These are phyloP conservation scores for Lachancea waltii DNA, from an alignment of 805 yeast genomes.

Conservation along the genomic window DNA sequence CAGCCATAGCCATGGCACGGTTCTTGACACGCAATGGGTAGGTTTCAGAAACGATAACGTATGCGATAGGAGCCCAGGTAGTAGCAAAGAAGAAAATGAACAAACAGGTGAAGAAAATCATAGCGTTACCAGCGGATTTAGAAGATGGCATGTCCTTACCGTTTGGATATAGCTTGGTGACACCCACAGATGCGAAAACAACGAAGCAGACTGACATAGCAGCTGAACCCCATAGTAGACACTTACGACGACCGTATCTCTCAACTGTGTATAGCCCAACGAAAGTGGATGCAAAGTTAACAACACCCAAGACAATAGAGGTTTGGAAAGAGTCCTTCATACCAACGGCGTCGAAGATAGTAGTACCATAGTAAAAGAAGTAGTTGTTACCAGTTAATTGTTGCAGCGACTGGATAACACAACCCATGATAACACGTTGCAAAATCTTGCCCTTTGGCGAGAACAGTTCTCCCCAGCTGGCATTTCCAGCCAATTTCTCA, in stretches of 20 bases:
- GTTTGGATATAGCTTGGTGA: constrained; percentile 37
- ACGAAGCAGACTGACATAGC: constrained; percentile 43
- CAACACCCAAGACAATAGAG: constrained; percentile 52
- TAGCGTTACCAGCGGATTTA: constrained; percentile 56
- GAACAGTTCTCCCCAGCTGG: constrained; percentile 59
- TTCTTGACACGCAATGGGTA: constrained; percentile 67
- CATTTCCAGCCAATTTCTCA: constrained; percentile 56
- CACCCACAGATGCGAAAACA: constrained; percentile 57
- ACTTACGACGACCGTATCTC: constrained; percentile 46
- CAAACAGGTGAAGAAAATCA: constrained; percentile 66
- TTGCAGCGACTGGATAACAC: constrained; percentile 54
- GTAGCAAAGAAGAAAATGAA: constrained; percentile 68
- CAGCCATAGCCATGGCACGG: constrained; percentile 50
- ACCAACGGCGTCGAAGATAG: constrained; percentile 58
- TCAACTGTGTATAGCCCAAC: constrained; percentile 47
- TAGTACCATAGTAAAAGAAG: constrained; percentile 63
- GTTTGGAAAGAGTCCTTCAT: constrained; percentile 53
- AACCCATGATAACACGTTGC: constrained; percentile 44
- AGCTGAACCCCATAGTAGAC: constrained; percentile 43
- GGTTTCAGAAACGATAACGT: constrained; percentile 59
- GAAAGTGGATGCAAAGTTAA: constrained; percentile 55
- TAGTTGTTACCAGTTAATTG: constrained; percentile 64
- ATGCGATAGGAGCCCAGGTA: constrained; percentile 71
- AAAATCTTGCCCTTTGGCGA: constrained; percentile 61
- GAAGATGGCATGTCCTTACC: constrained; percentile 40